Conservation (phyloP, 2,329 filamentous ascomycete species). For the Penicillium sp. region DNA sequence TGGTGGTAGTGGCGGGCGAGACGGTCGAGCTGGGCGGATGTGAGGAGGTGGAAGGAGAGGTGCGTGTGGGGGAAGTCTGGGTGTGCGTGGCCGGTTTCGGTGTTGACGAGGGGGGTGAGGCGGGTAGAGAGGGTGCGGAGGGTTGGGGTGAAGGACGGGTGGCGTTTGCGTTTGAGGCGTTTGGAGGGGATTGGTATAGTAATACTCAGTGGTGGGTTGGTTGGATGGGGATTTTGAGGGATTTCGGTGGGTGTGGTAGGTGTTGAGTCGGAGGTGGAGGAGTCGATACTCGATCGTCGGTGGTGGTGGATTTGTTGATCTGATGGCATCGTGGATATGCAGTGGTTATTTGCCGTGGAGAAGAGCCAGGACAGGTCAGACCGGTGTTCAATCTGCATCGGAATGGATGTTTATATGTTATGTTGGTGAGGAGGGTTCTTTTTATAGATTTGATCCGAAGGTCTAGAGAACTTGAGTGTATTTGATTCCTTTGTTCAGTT, state of each 20-base stretch:
- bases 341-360: neutral
- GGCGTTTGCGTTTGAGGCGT: neutral
- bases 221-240: neutral
- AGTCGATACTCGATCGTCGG: neutral
- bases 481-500: neutral
- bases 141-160: neutral
- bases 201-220: neutral
- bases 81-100: conserved; percentile 36
- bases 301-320: neutral
- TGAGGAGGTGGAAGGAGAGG: conserved; percentile 46
- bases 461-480: conserved; percentile 8
- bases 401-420: neutral
- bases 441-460: neutral
- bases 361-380: neutral
- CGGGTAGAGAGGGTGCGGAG: conserved; percentile 33
- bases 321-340: neutral
- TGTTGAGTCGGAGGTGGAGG: neutral
- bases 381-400: neutral
- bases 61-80: conserved; percentile 42
- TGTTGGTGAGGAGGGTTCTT: neutral
- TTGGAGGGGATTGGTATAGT: neutral
- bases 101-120: conserved; percentile 41
- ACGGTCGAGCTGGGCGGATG: conserved; percentile 42
- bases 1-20: conserved; percentile 49
- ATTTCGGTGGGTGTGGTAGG: neutral